Base-by-base conservation (phyloP, 2,329 filamentous ascomycete species). In the Colletotrichum orbiculare region DNA sequence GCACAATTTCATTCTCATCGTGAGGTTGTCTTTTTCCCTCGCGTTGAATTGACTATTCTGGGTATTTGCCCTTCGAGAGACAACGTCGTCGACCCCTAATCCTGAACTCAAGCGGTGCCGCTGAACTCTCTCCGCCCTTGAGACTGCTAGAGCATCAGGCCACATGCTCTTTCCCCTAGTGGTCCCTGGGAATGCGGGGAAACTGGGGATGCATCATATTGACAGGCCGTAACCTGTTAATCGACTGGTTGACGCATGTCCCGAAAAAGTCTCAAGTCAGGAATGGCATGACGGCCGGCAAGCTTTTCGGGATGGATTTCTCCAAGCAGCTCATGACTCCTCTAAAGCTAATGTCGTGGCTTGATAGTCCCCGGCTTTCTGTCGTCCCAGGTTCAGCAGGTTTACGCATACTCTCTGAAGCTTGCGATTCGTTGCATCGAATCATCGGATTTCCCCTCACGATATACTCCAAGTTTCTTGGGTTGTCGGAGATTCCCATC, bases 71-170 rank as follows among this genome's bases (percentile, higher is more conserved):
- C 15, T 34, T 6, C 45, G 34, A 48, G 2, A 37, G 47, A n/a
- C 6, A 12, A 39, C 8, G 10, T 37, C 12, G 17, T 41, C n/a
- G 38, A 54, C 61, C 60, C 17, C 41, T 60, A 54, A 38, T 59
- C 13, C 43, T 34, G 34, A 53, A 45, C 54, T 39, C 38, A 42
- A 38, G 35, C 37, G 39, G 54, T 39, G 55, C 55, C 25, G 8
- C 42, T 42, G 52, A 65, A 62, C 62, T 45, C 37, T 65, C 52
- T 62, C 46, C 46, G 45, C 57, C 37, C 15, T 37, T 65, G 62
- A 65, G 62, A 65, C 52, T 56, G 58, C 58, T 46, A 52, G 42
- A 56, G 62, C 62, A 48, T 62, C 62, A 56, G 58, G 25, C 52
- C 58, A 65, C 37, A 41, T 17, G 9, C 54, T 45, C 13, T 8